Evolutionary conservation across 2,329 filamentous ascomycete genomes (phyloP), one percentile per base, ranked within the genome.

Genomic region (Ascochyta clinopodiicola): DNA sequence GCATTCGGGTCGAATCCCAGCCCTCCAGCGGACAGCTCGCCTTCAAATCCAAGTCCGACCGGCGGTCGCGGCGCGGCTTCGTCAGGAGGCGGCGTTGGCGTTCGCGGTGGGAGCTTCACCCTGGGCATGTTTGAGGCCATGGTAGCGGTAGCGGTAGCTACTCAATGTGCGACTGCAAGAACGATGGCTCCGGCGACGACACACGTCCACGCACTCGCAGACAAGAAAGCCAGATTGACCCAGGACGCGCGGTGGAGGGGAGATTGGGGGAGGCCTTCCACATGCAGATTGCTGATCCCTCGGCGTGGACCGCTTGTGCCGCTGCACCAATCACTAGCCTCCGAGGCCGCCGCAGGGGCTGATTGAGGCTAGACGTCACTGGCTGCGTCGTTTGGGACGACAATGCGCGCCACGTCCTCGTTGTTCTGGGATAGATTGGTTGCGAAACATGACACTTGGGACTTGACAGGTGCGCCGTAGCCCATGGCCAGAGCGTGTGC

Each of bases 21-120:
- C 35, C 61, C 56, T 17, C 61, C 57, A 19, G 63, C 60, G 32
- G 72, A 67, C 46, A 71, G 60, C 46, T 66, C 60, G 53, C 66
- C 58, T 49, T 72, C 69, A 40, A 76, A 62, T 50, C 74, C 73
- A 36, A 74, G 69, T 46, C 72, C 74, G 40, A 70, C 63, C 13
- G 64, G 57, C 32, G 68, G 54, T n/a, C 37, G 27, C 36, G 57
- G 56, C 56, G 72, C 67, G 62, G 81, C 78, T 61, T 85, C 82
- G 50, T 81, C 79, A 67, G 83, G 80, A 60, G 86, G 86, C 62
- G 86, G 87, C 64, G 87, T 87, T 12, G 86, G 86, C 29, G 87
- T 88, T 63, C 84, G 81, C 51, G 87, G 86, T 57, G 85, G 86
- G 37, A 82, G 73, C 53, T 84, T 84, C 59, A 86, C 7, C 12